Base-by-base conservation (phyloP, 768 basidiomycete species). In the Butyriboletus loyo region DNA sequence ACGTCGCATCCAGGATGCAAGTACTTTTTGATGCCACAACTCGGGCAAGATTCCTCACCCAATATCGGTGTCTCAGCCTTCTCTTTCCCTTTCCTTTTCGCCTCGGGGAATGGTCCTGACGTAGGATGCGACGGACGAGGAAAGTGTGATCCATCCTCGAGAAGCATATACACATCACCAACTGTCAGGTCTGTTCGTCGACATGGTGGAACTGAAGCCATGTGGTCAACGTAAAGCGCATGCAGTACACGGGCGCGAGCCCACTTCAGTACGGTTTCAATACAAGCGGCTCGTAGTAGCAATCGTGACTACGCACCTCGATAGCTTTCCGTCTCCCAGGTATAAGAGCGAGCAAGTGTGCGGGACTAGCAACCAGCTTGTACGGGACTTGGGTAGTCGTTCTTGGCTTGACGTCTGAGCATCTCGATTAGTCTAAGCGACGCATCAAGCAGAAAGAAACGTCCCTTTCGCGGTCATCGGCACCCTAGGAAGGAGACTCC, bases 301-400 rank as follows among this genome's bases (percentile, higher is more conserved):
- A 49, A 40, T n/a, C 34, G 24, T n/a, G 28, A 27, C 2, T 36
- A 59, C 74, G 34, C 28, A 78, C 78, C 68, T 79, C 79, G 4
- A 80, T 69, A 1, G 78, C 77, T 57, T 79, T 79, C 38, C 75
- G 70, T 37, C 75, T 73, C 30, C 78, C 78, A 41, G 68, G 67
- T 5, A 73, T 61, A 21, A 80, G 62, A 14, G 59, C 58, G 7
- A 66, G 61, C 7, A 77, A 61, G 4, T 75, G 73, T 9, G 63
- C 57, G 2, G 71, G 69, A 7, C 61, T 66, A 13, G 72, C 47
- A 5, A 69, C 71, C 34, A 77, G 61, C 38, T 66, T 73, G 53
- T 79, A 80, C 2, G 77, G 67, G 17, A 75, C 58, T 24, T 59
- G 62, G 17, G 57, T 28, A 19, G 61, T 56, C 24, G 50, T 52